A percentile compares a stretch with the other conserved stretches of the same genome.
These are phyloP conservation scores for Penicillium hordei DNA, from an alignment of 2,329 filamentous ascomycete species.

Conservation along the genomic window DNA sequence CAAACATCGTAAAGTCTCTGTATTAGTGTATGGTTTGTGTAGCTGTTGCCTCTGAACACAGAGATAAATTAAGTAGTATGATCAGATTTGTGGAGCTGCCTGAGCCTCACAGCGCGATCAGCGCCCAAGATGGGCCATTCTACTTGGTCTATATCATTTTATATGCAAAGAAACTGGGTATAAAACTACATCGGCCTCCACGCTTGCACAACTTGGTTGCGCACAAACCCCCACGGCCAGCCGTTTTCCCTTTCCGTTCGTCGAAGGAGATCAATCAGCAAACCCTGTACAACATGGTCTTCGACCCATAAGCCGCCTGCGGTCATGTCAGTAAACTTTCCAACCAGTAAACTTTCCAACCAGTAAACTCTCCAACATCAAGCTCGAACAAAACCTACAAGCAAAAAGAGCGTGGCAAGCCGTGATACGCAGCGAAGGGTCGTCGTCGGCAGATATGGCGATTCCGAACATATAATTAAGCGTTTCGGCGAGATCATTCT, in stretches of 20 bases:
- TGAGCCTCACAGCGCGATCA: background rate
- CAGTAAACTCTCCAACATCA: background rate
- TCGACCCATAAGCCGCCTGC: slow-evolving; percentile 34
- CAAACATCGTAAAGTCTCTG: no score
- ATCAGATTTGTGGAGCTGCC: background rate
- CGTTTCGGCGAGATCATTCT: slow-evolving; percentile 31
- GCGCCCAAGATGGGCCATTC: background rate
- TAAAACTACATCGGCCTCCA: slow-evolving; percentile 7
- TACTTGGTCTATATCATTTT: background rate
- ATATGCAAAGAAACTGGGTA: background rate
- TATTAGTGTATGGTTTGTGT: background rate
- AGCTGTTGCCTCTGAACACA: background rate
- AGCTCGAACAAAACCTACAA: slow-evolving; percentile 22
- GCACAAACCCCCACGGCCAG: slow-evolving; percentile 13
- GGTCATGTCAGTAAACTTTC: background rate
- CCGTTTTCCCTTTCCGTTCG: slow-evolving; percentile 12
- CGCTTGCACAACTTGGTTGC: slow-evolving; percentile 4
- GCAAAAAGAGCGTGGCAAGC: slow-evolving; percentile 36
- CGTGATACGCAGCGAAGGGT: slow-evolving; percentile 35
- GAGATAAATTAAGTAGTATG: background rate
- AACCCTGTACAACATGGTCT: slow-evolving; percentile 20
- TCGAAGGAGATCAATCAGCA: slow-evolving; percentile 11
- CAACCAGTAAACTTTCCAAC: no score
- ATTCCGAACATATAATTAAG: slow-evolving; percentile 36
- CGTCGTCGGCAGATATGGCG: slow-evolving; percentile 34